These are phyloP conservation scores for Liquidambar formosana DNA, from an alignment of 164 flowering plant species.

Conservation along the genomic window DNA sequence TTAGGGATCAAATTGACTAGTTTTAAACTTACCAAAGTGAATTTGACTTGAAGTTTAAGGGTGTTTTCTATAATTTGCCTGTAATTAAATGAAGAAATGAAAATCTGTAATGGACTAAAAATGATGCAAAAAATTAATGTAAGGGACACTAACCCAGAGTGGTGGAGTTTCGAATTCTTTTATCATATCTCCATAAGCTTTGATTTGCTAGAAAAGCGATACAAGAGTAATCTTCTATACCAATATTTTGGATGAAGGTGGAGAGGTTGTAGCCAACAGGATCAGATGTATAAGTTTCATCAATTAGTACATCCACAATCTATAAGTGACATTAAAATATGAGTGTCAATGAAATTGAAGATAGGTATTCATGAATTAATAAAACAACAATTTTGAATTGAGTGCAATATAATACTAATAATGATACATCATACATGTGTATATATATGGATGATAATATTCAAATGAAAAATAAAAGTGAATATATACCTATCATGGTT, in stretches of 20 bases:
- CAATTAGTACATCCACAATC: constrained; percentile 90
- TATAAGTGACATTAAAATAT: constrained; percentile 13
- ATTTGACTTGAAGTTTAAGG: too few relatives aligned
- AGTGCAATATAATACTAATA: too few relatives aligned
- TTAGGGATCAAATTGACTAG: too few relatives aligned
- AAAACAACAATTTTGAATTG: not conserved
- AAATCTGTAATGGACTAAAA: too few relatives aligned
- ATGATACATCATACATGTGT: too few relatives aligned
- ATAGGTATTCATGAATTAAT: not conserved
- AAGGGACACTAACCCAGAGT: constrained; percentile 50
- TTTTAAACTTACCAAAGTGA: too few relatives aligned
- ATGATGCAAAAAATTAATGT: not conserved
- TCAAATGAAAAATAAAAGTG: too few relatives aligned
- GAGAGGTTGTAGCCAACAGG: constrained; percentile 53
- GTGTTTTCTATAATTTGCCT: too few relatives aligned
- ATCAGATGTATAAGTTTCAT: constrained; percentile 64
- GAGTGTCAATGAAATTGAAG: too few relatives aligned
- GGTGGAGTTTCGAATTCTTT: constrained; percentile 48
- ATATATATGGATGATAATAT: too few relatives aligned
- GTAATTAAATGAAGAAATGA: too few relatives aligned
- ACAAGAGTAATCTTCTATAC: constrained; percentile 61
- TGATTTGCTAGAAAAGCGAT: constrained; percentile 70
- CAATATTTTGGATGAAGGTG: constrained; percentile 63
- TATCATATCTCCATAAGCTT: constrained; percentile 92
- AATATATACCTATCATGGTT: too few relatives aligned